Base-by-base conservation (phyloP, 352 stramenopile genomes). In the Phytophthora cactorum region DNA sequence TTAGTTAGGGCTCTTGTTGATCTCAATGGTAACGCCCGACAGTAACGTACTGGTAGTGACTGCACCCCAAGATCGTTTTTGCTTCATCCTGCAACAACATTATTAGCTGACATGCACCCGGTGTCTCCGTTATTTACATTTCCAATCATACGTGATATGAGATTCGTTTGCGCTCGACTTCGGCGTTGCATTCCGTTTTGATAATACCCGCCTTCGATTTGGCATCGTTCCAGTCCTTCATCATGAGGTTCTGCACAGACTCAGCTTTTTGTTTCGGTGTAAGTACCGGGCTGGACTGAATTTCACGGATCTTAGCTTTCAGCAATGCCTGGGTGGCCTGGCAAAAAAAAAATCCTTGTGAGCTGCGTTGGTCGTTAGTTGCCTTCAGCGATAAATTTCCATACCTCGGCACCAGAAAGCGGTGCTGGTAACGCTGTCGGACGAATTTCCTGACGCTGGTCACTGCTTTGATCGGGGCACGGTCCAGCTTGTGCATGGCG, bases 241-340 rank as follows among this genome's bases (percentile, higher is more conserved):
- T 95, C 88, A 95, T 95, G 32, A 95, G 78, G 32, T 90, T 89
- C 58, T 95, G 85, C 39, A 95, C 82, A 9, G 78, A 90, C 51
- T 93, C 83, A 22, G 85, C 85, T 59, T 95, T 95, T 71, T 93
- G 82, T 64, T 93, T 92, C 12, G 84, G 84, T 1, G 84, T 93
- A 6, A 95, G 63, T 34, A 83, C 88, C 27, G 80, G 86, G 55
- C 82, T 92, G 28, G 86, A 81, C 55, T 95, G 86, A 58, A 95
- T 93, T 61, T 93, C 66, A 0, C 82, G 77, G 62, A 95, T 95
- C 49, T 92, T 82, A 4, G 72, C 74, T 66, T 95, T 93, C 43
- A 95, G 34, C 12, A 73, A 52, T 3, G 79, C 71, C 61, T 90
- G 83, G 22, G 63, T 78, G n/a, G 85, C 76, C 81, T 91, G 25